Evolutionary conservation across 495 filamentous ascomycete species (phyloP), one percentile per base, ranked within the genome.

Genomic region (Neurospora discreta): DNA sequence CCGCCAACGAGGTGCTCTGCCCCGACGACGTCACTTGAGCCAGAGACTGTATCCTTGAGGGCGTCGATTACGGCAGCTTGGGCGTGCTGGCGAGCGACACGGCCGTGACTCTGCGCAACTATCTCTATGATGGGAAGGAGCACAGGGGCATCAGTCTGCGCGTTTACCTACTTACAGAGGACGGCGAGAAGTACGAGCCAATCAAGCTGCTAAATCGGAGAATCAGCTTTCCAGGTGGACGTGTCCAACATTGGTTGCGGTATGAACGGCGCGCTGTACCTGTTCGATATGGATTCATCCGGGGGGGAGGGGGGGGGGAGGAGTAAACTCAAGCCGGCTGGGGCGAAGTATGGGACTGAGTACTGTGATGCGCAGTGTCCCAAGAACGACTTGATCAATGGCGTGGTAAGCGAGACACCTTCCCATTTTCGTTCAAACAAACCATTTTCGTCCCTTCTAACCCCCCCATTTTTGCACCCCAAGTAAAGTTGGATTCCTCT

Each of bases 321-420:
- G 72, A 84, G 80, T 75, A 76, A 80, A 16, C 77, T 86, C 40
- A 91, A 90, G 80, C 82, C 85, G 36, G 88, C 87, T 5, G 89
- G 90, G 39, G 88, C 89, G 15, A 77, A 82, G 16, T 91, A 90
- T 79, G 90, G 89, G 16, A 89, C 89, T 0, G 90, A 89, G 0
- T 92, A 92, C 81, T 92, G 90, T 76, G 90, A 91, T 76, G 85
- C 88, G 8, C 89, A 92, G 75, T 92, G 90, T 78, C 84, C 82
- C 44, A 79, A 40, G 11, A 71, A 81, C 20, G 77, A 86, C 15
- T 91, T 86, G 76, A 85, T 89, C 71, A 88, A 89, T 74, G 89
- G 89, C 38, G 77, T 85, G 18, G 85, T 85, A 72, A 78, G 82
- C 11, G 52, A 60, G 11, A 13, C 3, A 5, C 74, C 39, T 44